Conservation (phyloP, 2,329 filamentous ascomycete species). For the Verticillium alfalfae region DNA sequence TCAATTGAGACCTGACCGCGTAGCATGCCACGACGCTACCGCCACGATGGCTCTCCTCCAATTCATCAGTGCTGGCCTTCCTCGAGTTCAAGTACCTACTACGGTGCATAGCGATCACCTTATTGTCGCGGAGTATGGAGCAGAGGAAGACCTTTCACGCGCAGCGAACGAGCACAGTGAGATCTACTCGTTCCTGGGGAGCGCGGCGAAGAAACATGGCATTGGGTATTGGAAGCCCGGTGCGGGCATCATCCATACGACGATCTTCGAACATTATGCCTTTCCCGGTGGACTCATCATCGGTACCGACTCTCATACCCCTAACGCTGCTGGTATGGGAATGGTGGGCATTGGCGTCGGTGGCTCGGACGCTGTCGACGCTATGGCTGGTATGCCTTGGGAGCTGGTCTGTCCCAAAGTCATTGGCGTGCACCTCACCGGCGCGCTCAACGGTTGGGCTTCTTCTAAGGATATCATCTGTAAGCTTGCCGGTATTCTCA, state of each 20-base stretch:
- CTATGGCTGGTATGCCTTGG: conserved; percentile 25
- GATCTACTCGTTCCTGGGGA: conserved; percentile 30
- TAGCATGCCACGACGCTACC: conserved; percentile 35
- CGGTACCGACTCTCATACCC: conserved; percentile 29
- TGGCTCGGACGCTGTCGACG: conserved; percentile 40
- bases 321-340: conserved; percentile 27
- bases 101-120: conserved; percentile 34
- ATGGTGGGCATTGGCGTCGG: conserved; percentile 35
- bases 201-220: conserved; percentile 36
- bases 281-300: conserved; percentile 27
- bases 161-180: conserved; percentile 23
- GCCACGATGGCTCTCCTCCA: conserved; percentile 35
- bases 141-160: conserved; percentile 19
- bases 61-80: conserved; percentile 33
- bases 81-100: conserved; percentile 27
- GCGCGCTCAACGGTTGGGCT: conserved; percentile 22
- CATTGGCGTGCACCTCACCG: conserved; percentile 22
- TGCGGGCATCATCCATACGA: conserved; percentile 30
- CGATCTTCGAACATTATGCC: conserved; percentile 32
- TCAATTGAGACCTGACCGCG: conserved; percentile 27
- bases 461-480: conserved; percentile 28
- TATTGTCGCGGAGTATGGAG: conserved; percentile 23
- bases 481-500: conserved; percentile 25
- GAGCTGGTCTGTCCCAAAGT: conserved; percentile 25
- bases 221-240: conserved; percentile 33